Percentiles rank a stretch among this genome's conserved stretches.
Evolutionary conservation across 2,329 filamentous ascomycete species (phyloP).

Genomic region (Alternaria tenuissima): DNA sequence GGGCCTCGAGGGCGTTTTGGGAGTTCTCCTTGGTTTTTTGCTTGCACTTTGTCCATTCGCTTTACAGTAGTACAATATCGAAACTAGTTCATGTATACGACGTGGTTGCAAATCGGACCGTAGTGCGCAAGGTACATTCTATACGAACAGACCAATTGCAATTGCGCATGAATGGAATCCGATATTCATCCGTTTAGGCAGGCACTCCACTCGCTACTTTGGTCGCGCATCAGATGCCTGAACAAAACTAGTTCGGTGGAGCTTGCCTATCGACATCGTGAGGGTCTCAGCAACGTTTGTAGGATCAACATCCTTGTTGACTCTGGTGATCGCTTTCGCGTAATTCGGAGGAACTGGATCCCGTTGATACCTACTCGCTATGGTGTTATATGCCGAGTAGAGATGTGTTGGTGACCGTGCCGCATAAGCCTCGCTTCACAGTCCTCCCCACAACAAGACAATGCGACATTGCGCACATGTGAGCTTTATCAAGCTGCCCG

Average conservation of each 20-base stretch:
- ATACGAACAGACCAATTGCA: conserved; percentile 3
- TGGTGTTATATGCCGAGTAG: neutral
- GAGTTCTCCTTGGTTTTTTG: neutral
- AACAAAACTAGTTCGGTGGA: neutral
- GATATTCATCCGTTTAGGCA: neutral
- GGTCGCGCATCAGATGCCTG: neutral
- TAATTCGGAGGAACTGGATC: neutral
- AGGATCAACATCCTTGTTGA: neutral
- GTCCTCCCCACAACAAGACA: neutral
- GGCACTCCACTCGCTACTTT: neutral
- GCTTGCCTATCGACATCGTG: neutral
- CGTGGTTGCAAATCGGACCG: conserved; percentile 2
- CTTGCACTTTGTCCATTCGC: neutral
- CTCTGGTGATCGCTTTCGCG: neutral
- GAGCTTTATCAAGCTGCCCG: neutral
- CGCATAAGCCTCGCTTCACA: conserved; percentile 5
- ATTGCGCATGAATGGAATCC: neutral
- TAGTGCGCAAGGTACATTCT: neutral
- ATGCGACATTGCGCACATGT: neutral
- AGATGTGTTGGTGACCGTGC: neutral
- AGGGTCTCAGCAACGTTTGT: neutral
- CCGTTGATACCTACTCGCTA: neutral
- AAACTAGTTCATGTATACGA: neutral
- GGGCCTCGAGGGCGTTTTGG: conserved; percentile 3
- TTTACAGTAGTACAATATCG: neutral